Percentiles rank a stretch among this genome's conserved stretches.
These are phyloP conservation scores for Globisporangium recalcitrans DNA, from an alignment of 352 stramenopile species.

Conservation along the genomic window DNA sequence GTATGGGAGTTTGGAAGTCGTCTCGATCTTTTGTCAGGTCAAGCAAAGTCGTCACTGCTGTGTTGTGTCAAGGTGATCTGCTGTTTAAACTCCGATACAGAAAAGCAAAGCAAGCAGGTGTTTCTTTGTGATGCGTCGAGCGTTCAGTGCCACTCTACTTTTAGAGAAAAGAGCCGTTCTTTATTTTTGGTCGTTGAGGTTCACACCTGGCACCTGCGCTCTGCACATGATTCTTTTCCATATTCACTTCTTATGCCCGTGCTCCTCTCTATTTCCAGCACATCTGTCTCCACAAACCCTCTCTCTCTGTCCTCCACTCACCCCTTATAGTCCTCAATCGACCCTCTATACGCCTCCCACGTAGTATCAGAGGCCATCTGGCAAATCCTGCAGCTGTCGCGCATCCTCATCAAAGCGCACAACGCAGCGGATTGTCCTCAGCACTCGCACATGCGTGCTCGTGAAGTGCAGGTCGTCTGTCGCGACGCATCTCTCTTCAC, in stretches of 20 bases:
- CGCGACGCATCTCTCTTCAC: neutral
- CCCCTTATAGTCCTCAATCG: too few species aligned
- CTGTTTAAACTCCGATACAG: neutral
- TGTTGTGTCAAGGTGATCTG: neutral
- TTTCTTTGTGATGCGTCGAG: neutral
- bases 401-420: neutral
- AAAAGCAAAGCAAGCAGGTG: neutral
- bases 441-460: neutral
- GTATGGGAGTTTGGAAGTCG: neutral
- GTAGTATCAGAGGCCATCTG: neutral
- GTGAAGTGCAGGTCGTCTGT: neutral
- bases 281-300: neutral
- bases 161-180: constrained; percentile 1
- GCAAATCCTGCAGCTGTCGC: neutral
- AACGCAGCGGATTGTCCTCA: neutral
- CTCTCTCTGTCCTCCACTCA: too few species aligned
- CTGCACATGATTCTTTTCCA: neutral
- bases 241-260: neutral
- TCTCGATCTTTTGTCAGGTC: neutral
- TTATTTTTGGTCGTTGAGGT: neutral
- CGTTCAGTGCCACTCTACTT: neutral
- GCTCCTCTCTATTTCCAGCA: neutral
- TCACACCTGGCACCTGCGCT: neutral
- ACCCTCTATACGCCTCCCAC: too few species aligned
- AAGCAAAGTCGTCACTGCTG: neutral